Conservation (phyloP, 225 moss, liverwort and hornwort genomes). For the Bryoerythrophyllum caledonicum region DNA sequence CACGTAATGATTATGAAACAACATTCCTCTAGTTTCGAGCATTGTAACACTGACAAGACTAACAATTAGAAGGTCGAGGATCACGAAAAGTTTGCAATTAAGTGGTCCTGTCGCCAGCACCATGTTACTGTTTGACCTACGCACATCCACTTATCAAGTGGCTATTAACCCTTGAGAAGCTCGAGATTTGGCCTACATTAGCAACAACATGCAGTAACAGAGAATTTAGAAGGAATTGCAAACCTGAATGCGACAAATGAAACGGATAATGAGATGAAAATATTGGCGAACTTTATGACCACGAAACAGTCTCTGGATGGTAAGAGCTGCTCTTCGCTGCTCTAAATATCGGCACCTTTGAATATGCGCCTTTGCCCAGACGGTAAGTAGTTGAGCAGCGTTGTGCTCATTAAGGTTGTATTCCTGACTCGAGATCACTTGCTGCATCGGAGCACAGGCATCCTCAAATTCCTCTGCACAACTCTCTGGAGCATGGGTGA, state of each 20-base stretch:
- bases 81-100: not conserved
- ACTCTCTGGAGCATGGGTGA: conserved; percentile 16
- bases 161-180: too few species aligned
- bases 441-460: conserved; percentile 17
- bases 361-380: conserved; percentile 25
- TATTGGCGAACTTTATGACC: conserved; percentile 44
- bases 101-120: not conserved
- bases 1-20: not conserved
- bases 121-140: not conserved
- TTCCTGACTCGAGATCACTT: not conserved
- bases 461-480: conserved; percentile 18
- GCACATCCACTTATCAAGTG: not conserved
- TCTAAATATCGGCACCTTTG: conserved; percentile 30
- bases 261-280: conserved; percentile 25
- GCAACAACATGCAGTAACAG: not conserved
- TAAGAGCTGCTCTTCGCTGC: conserved; percentile 30
- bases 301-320: conserved; percentile 55
- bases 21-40: not conserved
- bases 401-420: conserved; percentile 16
- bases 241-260: conserved; percentile 61
- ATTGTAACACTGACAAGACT: not conserved
- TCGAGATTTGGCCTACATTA: too few species aligned
- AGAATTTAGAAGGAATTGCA: conserved; percentile 13
- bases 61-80: not conserved
- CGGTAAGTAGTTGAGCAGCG: conserved; percentile 29